phyloP scores from a whole-genome alignment of 2,329 filamentous ascomycete genomes.

The Paecilomyces variotii region DNA sequence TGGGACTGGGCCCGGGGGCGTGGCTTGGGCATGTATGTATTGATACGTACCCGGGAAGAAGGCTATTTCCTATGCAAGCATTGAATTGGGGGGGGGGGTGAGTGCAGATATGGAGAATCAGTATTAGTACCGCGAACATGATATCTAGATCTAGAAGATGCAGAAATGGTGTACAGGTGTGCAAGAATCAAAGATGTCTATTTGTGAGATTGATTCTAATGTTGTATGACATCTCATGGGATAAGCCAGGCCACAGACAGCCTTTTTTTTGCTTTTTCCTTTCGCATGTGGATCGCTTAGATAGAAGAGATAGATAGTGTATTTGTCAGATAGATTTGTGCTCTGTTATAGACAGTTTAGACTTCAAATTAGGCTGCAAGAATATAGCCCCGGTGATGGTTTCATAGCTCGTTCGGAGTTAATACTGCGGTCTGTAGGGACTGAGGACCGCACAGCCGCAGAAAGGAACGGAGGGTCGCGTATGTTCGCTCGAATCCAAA shows the following conservation, averaged over 20 bases:
- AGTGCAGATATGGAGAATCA: not conserved
- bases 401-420: not conserved
- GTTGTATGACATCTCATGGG: not conserved
- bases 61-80: too few species aligned
- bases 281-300: not conserved
- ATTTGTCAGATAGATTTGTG: not conserved
- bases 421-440: not conserved
- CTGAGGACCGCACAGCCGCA: not conserved
- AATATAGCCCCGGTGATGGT: not conserved
- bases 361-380: not conserved
- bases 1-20: too few species aligned
- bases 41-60: too few species aligned
- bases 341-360: not conserved
- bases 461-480: not conserved
- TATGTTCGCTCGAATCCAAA: not conserved
- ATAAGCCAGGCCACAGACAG: not conserved
- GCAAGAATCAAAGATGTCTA: not conserved
- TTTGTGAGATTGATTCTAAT: not conserved
- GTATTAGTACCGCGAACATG: not conserved
- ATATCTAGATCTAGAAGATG: not conserved
- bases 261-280: not conserved
- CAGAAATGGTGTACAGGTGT: not conserved
- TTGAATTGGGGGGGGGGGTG: not conserved
- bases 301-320: not conserved
- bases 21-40: too few species aligned